Evolutionary conservation across 257 asterid genomes (phyloP), one percentile per base, ranked within the genome.

Genomic region (Plantago elongata): DNA sequence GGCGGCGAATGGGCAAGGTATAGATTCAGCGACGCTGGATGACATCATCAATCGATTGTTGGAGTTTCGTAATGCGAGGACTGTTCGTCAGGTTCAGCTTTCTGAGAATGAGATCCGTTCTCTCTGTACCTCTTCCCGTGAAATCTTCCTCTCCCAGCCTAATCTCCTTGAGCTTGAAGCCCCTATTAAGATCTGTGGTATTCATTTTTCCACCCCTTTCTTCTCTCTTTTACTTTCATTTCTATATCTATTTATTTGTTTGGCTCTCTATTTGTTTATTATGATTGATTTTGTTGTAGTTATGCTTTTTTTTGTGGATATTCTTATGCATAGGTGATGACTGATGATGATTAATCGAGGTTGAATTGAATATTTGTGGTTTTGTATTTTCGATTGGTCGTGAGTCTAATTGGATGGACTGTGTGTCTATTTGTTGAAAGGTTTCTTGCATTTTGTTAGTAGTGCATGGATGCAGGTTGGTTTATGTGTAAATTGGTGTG

Each of bases 171-270:
- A 90, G 86, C 94, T 90, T 14, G 97, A 90, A 73, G 97, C 97
- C 11, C 97, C 96, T 62, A 90, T 90, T 77, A 90, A 90, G 96
- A 90, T 90, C 78, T 90, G 97, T 73, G 97, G 97, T 90, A 85
- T 40, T n/a, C n/a, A n/a, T n/a, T 17, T 30, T 13, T 37, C 9
- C 13, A 14, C 13, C 43, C 11, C 1, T 30, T n/a, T 14, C 17
- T 34, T 13, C 11, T n/a, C 11, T n/a, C 5, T 9, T 51, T 15
- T 15, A 51, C 12, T 18, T 17, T 10, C 7, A 18, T 52, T 52
- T 52, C 27, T 52, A 14, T 22, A 2, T 22, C 27, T 22, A 2
- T 22, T 22, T 22, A 22, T 22, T 22, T 22, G 27, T 34, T 34
- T 18, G 17, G 52, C 11, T 46, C 51, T 10, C n/a, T 55, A 3